These are phyloP conservation scores for Leavenworthia alabamica DNA, from an alignment of 345 rosid species.

Conservation along the genomic window DNA sequence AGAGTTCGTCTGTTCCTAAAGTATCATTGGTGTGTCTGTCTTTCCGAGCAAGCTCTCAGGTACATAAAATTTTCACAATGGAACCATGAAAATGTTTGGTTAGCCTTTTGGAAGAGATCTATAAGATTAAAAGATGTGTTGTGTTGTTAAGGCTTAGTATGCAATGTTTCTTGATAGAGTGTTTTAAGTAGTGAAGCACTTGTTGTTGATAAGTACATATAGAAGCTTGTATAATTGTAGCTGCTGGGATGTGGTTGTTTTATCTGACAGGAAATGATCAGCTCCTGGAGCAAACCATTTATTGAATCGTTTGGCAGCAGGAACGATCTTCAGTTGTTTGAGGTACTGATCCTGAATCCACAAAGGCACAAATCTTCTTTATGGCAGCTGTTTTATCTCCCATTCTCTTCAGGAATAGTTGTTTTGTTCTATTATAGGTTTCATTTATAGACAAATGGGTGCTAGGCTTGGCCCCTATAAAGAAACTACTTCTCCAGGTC, in stretches of 20 bases:
- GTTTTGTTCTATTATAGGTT: conserved; percentile 40
- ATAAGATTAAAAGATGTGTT: neutral
- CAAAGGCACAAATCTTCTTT: neutral
- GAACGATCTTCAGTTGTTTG: conserved; percentile 56
- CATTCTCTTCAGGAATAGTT: neutral
- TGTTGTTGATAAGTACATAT: neutral
- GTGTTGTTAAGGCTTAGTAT: neutral
- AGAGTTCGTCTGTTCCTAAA: conserved; percentile 34
- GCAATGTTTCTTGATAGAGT: neutral
- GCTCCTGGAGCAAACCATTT: conserved; percentile 82
- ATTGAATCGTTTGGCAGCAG: conserved; percentile 46
- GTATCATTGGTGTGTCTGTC: conserved; percentile 69
- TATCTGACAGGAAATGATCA: conserved; percentile 57
- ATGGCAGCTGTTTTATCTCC: neutral
- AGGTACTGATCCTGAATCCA: conserved; percentile 47
- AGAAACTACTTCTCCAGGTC: conserved; percentile 51
- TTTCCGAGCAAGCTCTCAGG: conserved; percentile 86
- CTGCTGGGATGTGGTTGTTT: conserved; percentile 1
- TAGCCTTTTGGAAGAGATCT: neutral
- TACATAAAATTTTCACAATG: conserved; percentile 15
- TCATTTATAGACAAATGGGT: conserved; percentile 87
- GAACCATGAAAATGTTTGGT: neutral
- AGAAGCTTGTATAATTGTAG: too few species aligned
- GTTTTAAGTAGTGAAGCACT: neutral
- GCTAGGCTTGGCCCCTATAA: conserved; percentile 53